These are phyloP conservation scores for Orobanche coerulescens DNA, from an alignment of 257 asterid genomes.

Conservation along the genomic window DNA sequence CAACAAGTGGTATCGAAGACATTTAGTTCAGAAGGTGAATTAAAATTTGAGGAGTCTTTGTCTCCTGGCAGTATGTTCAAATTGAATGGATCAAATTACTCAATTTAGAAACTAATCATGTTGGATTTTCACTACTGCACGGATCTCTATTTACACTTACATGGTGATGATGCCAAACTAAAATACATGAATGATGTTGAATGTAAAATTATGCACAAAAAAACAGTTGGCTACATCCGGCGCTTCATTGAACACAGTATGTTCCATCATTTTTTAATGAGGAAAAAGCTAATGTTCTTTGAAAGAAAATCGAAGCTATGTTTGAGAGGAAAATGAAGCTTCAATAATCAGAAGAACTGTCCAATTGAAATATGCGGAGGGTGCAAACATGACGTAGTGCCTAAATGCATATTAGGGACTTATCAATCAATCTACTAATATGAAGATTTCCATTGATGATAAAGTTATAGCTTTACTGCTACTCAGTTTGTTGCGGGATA, in stretches of 20 bases:
- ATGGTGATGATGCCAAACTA: background rate
- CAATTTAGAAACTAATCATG: no score
- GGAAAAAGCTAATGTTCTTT: no score
- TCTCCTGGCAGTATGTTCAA: no score
- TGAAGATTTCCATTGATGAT: no score
- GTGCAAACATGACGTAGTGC: constrained; percentile 1
- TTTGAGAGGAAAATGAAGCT: background rate
- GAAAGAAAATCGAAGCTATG: no score
- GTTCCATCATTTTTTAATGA: no score
- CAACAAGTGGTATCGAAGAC: background rate
- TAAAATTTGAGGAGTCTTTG: background rate
- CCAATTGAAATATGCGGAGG: background rate
- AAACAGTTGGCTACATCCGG: background rate
- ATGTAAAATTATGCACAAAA: background rate
- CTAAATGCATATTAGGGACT: background rate
- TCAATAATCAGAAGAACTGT: background rate
- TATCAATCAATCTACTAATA: background rate
- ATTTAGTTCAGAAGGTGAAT: background rate
- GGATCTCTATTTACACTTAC: background rate
- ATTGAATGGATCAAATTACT: no score
- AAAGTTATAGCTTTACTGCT: no score
- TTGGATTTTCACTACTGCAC: background rate
- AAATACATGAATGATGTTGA: background rate
- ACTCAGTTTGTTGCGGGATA: background rate
- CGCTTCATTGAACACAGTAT: background rate